A percentile compares a stretch with the other conserved stretches of the same genome.
Evolutionary conservation across 1,284 basidiomycete genomes (phyloP).

Genomic region (Earliella scabrosa): DNA sequence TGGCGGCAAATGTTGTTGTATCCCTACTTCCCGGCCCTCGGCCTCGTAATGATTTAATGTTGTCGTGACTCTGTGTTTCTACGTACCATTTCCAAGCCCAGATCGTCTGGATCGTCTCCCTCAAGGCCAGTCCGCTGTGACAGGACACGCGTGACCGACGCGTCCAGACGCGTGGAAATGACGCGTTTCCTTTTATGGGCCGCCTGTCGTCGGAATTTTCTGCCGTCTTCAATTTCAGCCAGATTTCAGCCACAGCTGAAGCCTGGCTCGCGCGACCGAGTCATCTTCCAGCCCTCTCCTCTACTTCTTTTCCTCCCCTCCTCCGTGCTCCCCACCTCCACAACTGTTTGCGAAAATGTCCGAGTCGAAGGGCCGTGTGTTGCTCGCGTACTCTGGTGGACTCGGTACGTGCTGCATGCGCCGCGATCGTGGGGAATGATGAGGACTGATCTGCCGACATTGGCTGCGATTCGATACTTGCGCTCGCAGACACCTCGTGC

Average conservation of each 20-base stretch:
- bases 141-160: constrained; percentile 14
- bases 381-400: constrained; percentile 97
- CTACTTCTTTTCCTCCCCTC: neutral
- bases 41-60: constrained; percentile 13
- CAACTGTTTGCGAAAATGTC: constrained; percentile 27
- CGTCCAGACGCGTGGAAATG: constrained; percentile 11
- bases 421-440: neutral
- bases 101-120: neutral
- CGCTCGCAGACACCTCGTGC: constrained; percentile 94
- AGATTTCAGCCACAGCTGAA: neutral
- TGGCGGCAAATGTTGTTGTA: constrained; percentile 15
- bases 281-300: constrained; percentile 7
- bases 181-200: constrained; percentile 10
- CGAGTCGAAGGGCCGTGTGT: constrained; percentile 76
- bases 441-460: neutral
- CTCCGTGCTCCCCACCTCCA: neutral
- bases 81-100: neutral
- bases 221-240: neutral
- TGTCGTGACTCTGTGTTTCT: neutral
- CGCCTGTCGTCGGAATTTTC: constrained; percentile 11
- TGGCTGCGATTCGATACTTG: too few species aligned
- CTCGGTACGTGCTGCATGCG: constrained; percentile 68
- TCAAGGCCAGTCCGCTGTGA: constrained; percentile 3
- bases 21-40: constrained; percentile 5
- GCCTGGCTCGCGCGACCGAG: constrained; percentile 11